Conservation (phyloP, 495 filamentous ascomycete species). For the Emericellopsis terricola region DNA sequence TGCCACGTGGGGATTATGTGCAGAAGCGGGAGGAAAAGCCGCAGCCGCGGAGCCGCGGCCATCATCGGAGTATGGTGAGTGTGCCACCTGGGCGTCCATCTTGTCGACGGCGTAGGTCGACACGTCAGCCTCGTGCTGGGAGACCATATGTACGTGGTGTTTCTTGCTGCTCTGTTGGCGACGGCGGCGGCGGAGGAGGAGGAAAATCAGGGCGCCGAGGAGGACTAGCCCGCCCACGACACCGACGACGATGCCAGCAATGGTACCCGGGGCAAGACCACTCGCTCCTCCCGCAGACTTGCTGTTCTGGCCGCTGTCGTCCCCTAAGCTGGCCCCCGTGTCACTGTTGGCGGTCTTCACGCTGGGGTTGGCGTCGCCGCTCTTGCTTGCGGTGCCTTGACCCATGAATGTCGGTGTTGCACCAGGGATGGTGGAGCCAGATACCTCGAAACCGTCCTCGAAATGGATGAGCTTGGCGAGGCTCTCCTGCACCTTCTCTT, state of each 20-base stretch:
- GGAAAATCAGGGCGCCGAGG: constrained; percentile 15
- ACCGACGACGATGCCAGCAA: constrained; percentile 24
- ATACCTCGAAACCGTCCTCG: too few relatives aligned
- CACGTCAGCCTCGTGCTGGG: constrained; percentile 9
- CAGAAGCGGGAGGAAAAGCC: neutral
- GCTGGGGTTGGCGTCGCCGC: neutral
- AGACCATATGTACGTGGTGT: constrained; percentile 7
- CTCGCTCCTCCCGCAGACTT: neutral
- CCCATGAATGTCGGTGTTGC: too few relatives aligned
- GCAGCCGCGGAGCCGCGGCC: constrained; percentile 4
- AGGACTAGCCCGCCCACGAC: constrained; percentile 16
- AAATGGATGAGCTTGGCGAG: too few relatives aligned
- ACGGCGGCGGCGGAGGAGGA: constrained; percentile 15
- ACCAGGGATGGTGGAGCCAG: too few relatives aligned
- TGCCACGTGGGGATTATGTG: too few relatives aligned
- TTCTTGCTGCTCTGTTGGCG: constrained; percentile 4
- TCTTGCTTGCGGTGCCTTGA: too few relatives aligned
- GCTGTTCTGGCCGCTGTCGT: neutral
- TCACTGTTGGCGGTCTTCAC: neutral
- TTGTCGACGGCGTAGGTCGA: constrained; percentile 21
- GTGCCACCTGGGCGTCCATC: constrained; percentile 12
- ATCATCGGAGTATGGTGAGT: constrained; percentile 21
- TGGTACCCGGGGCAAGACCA: constrained; percentile 16
- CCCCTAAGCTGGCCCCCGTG: neutral
- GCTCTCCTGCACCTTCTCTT: too few relatives aligned